These are phyloP conservation scores for Aspergillus quadrilineatus DNA, from an alignment of 2,329 filamentous ascomycete species.

Conservation along the genomic window DNA sequence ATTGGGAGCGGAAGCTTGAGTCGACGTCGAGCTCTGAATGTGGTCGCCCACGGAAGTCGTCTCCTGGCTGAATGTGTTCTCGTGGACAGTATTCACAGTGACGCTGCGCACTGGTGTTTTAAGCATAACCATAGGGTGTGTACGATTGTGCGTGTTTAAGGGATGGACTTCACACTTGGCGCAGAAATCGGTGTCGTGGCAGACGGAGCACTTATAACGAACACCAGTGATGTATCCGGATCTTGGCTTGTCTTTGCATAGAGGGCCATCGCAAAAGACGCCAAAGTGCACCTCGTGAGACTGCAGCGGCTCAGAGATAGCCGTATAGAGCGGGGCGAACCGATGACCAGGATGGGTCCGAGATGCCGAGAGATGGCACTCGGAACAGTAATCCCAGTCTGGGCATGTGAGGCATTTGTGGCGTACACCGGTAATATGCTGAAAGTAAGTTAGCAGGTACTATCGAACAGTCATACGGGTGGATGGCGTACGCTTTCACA, in stretches of 20 bases:
- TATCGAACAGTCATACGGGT: neutral
- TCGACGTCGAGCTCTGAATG: slow-evolving; percentile 36
- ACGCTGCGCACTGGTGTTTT: slow-evolving; percentile 88
- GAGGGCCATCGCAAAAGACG: slow-evolving; percentile 91
- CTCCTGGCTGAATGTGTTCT: slow-evolving; percentile 66
- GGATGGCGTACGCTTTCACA: slow-evolving; percentile 66
- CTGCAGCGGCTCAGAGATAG: slow-evolving; percentile 51
- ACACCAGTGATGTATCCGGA: slow-evolving; percentile 70
- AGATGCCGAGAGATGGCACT: slow-evolving; percentile 67
- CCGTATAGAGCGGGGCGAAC: slow-evolving; percentile 83
- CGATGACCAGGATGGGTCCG: slow-evolving; percentile 78
- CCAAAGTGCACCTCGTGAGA: slow-evolving; percentile 66
- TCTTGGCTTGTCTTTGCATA: slow-evolving; percentile 62
- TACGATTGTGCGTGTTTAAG: slow-evolving; percentile 81
- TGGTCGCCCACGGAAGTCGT: slow-evolving; percentile 70
- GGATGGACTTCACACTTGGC: slow-evolving; percentile 89
- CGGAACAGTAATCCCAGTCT: slow-evolving; percentile 91
- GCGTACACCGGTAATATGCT: slow-evolving; percentile 80
- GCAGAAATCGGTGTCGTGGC: slow-evolving; percentile 93
- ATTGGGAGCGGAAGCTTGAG: slow-evolving; percentile 54
- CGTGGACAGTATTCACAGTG: slow-evolving; percentile 78
- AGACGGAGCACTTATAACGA: slow-evolving; percentile 96
- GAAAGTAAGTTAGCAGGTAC: slow-evolving; percentile 21
- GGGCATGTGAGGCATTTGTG: slow-evolving; percentile 97
- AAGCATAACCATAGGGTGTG: slow-evolving; percentile 97